These are phyloP conservation scores for Jaltomata sinuosa DNA, from an alignment of 257 asterid genomes.

Conservation along the genomic window DNA sequence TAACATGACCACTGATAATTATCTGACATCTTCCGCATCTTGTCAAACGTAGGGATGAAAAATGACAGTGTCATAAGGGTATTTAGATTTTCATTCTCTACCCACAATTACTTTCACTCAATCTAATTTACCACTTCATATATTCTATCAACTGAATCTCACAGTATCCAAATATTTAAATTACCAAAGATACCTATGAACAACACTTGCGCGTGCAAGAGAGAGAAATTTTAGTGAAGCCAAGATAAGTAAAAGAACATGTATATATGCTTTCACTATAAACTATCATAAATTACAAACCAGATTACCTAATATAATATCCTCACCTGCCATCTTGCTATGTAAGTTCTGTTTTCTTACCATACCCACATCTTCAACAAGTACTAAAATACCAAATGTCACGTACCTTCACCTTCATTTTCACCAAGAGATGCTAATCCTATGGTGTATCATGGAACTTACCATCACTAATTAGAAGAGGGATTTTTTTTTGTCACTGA, in stretches of 20 bases:
- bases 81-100: neutral
- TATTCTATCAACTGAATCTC: neutral
- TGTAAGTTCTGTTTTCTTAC: neutral
- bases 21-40: neutral
- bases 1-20: neutral
- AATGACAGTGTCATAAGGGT: neutral
- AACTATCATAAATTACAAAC: neutral
- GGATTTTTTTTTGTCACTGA: neutral
- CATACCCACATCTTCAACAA: neutral
- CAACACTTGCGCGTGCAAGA: rapidly evolving
- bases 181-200: neutral
- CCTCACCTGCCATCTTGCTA: neutral
- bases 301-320: neutral
- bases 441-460: neutral
- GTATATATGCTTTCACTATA: neutral
- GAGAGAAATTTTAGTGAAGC: neutral
- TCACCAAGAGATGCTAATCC: neutral
- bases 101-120: neutral
- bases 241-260: neutral
- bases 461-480: neutral
- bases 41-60: neutral
- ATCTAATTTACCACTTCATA: neutral
- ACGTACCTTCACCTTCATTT: neutral
- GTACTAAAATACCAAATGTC: neutral
- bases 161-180: neutral